Evolutionary conservation across 1,139 yeast species (phyloP).

Genomic region (Candida mesenterica): DNA sequence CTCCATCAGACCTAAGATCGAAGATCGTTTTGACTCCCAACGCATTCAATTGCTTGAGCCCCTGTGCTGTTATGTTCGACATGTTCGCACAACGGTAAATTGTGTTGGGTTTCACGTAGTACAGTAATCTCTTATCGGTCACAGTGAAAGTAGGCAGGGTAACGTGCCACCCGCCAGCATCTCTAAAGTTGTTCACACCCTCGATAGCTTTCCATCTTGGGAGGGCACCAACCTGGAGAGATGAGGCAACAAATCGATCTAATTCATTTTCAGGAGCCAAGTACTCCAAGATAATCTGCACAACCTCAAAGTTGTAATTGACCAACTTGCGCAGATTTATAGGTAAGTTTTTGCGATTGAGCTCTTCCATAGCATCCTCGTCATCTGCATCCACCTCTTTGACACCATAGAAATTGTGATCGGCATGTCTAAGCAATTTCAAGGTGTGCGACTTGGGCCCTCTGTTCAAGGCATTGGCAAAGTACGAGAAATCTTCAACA

Average conservation of each 20-base stretch:
- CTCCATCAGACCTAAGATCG: conserved; percentile 69
- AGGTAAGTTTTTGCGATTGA: conserved; percentile 44
- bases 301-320: conserved; percentile 60
- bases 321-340: conserved; percentile 40
- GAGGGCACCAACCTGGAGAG: conserved; percentile 35
- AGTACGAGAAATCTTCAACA: conserved; percentile 56
- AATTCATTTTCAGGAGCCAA: conserved; percentile 51
- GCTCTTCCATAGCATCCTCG: conserved; percentile 20
- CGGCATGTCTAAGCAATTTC: conserved; percentile 63
- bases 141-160: conserved; percentile 26
- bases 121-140: conserved; percentile 14
- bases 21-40: conserved; percentile 58
- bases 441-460: conserved; percentile 54
- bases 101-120: conserved; percentile 52
- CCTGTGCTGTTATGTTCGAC: conserved; percentile 46
- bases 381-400: conserved; percentile 23
- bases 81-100: conserved; percentile 67
- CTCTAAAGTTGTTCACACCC: conserved; percentile 74
- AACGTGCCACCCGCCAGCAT: conserved; percentile 73
- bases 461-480: conserved; percentile 54
- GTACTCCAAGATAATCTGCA: conserved; percentile 51
- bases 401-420: conserved; percentile 74
- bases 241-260: conserved; percentile 46
- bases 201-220: conserved; percentile 62
- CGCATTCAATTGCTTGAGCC: conserved; percentile 36